Evolutionary conservation across 768 basidiomycete genomes (phyloP), one percentile per base, ranked within the genome.

Genomic region (Boletellus sp.): DNA sequence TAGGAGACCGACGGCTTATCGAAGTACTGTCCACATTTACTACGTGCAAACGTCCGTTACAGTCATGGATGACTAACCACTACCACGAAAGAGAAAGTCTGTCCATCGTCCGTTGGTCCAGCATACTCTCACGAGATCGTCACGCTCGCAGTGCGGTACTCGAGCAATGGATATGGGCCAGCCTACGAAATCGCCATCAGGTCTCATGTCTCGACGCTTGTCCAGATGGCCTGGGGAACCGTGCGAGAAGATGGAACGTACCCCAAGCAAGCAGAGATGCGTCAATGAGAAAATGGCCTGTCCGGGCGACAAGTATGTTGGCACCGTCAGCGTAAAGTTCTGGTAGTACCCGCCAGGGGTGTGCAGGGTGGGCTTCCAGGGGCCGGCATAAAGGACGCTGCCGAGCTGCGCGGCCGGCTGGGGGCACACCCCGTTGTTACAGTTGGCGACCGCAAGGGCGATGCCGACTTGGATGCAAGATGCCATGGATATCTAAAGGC

Each of bases 381-480:
- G 34, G 8, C 62, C 62, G 8, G 64, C 59, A 32, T 62, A 60
- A 16, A 58, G 52, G 2, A 56, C 51, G 10, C 40, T 51, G 3
- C 55, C 62, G 13, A 64, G 57, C 17, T 2, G 53, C 1, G 54
- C 44, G 12, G 53, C 16, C 6, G 54, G 54, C 3, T 33, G 41
- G 24, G 65, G 55, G 33, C 65, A 62, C 19, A 39, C 42, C 0
- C 46, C 57, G 19, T 62, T 32, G 13, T 20, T 26, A 47, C 60
- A 66, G 19, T 33, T 54, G 20, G 51, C 35, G 28, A 62, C 32
- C n/a, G 51, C 55, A 19, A 61, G 39, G 32, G 57, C 53, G 28
- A 64, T 62, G 12, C 57, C 54, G 20, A 64, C 51, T 0, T 62
- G 50, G 24, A 53, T 51, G 42, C 56, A 56, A 4, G 55, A 48